Evolutionary conservation across 257 asterid species (phyloP), one percentile per base, ranked within the genome.

Genomic region (Rubia yunnanensis): DNA sequence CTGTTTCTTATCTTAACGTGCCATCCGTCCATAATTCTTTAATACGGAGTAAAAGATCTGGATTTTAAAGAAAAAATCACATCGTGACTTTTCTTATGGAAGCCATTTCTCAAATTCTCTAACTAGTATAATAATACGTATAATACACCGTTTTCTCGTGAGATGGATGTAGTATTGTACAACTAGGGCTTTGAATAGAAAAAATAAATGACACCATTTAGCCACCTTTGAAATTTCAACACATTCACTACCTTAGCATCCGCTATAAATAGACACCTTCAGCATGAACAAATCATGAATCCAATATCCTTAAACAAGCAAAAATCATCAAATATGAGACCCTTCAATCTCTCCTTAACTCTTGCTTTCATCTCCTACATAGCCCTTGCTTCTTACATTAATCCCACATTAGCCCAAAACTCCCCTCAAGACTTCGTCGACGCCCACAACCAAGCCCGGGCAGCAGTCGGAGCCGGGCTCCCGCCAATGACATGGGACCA

Each of bases 401-500:
- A n/a, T n/a, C n/a, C n/a, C n/a, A n/a, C n/a, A n/a, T n/a, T n/a
- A n/a, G n/a, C n/a, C n/a, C n/a, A n/a, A n/a, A n/a, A n/a, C n/a
- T n/a, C n/a, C n/a, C n/a, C n/a, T n/a, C n/a, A n/a, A n/a, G n/a
- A n/a, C n/a, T n/a, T n/a, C n/a, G n/a, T n/a, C n/a, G n/a, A n/a
- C n/a, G n/a, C n/a, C n/a, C n/a, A n/a, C n/a, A n/a, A n/a, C n/a
- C n/a, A n/a, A n/a, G n/a, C n/a, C n/a, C n/a, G n/a, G n/a, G n/a
- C n/a, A n/a, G n/a, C n/a, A n/a, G n/a, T n/a, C n/a, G n/a, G n/a
- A n/a, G n/a, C n/a, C n/a, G n/a, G n/a, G 46, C 46, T 8, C 11
- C 46, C 11, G 0, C 79, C 77, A 6, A 65, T 78, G 65, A 63
- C 30, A 1, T 85, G 92, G 92, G 83, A 83, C 56, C 70, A 66